phyloP scores from a whole-genome alignment of 176 grass and related monocot species.

The Secale cereale region DNA sequence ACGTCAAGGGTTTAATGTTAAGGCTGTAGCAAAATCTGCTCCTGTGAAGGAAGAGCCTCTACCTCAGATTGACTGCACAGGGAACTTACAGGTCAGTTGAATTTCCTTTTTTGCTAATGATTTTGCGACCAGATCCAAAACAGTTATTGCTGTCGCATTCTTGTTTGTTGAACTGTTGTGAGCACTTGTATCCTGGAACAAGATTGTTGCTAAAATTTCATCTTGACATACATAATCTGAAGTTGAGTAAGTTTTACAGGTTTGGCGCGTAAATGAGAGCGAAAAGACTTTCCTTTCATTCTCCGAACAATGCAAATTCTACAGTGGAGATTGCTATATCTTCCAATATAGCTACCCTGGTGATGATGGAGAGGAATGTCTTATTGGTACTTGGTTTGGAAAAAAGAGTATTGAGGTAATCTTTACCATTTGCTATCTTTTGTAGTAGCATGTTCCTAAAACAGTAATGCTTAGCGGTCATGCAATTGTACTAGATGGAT shows the following conservation, averaged over 20 bases:
- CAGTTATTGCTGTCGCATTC: slow-evolving; percentile 1
- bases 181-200: not conserved
- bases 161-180: slow-evolving; percentile 20
- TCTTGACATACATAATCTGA: slow-evolving; percentile 21
- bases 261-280: slow-evolving; percentile 82
- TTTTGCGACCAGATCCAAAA: not conserved
- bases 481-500: not conserved
- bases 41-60: slow-evolving; percentile 90
- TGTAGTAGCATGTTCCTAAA: slow-evolving; percentile 22
- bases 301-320: slow-evolving; percentile 97
- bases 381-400: slow-evolving; percentile 96
- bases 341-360: slow-evolving; percentile 98
- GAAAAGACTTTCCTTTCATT: slow-evolving; percentile 81
- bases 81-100: slow-evolving; percentile 76
- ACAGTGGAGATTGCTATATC: slow-evolving; percentile 93
- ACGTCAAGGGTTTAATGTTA: slow-evolving; percentile 91
- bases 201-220: slow-evolving; percentile 11
- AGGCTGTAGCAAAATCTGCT: slow-evolving; percentile 73
- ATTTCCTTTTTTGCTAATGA: slow-evolving; percentile 31
- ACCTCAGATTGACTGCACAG: slow-evolving; percentile 97
- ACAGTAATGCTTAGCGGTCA: slow-evolving; percentile 4
- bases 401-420: slow-evolving; percentile 87
- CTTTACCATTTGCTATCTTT: slow-evolving; percentile 13
- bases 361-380: slow-evolving; percentile 75
- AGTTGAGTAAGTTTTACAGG: slow-evolving; percentile 43